Evolutionary conservation across 176 grass and related monocot species (phyloP), one percentile per base, ranked within the genome.

Genomic region (Ananas comosus): DNA sequence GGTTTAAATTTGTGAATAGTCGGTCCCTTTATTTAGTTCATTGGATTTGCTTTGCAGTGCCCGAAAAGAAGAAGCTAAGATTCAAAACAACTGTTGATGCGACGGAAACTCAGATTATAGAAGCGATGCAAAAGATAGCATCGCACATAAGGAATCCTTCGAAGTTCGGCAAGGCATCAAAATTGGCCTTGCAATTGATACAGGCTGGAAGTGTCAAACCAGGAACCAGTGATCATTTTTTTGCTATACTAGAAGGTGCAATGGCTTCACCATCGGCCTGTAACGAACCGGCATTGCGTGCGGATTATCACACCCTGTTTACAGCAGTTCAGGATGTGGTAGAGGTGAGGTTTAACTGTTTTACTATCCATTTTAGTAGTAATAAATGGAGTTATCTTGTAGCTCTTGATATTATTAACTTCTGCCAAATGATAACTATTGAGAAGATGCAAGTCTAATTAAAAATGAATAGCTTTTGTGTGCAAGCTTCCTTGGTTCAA

Each of bases 121-220:
- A 97, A 64, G 94, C 89, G 33, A 97, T 97, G 86, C 86, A 90
- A 63, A 97, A 90, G 76, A 93, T 97, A 80, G 74, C 89, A 33
- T 92, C 84, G 23, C 94, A 97, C 63, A 92, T 97, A 76, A 86
- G 81, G 19, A 97, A 97, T 66, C 80, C 79, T 78, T 89, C 82
- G 2, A 97, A 97, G 72, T 97, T 97, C 66, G 81, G 77, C 58
- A 97, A 97, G 80, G 94, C 94, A 12, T 97, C 94, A 10, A 97
- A 97, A 67, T 67, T 97, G 63, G 89, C 86, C 56, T 11, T 90
- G 72, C 89, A 92, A 52, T 83, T 97, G 67, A 88, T 93, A 21
- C 86, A 90, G 50, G 74, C 94, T 16, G 89, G 89, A 71, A 97
- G 94, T 57, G 77, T 97, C 63, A 90, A 97, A 51, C 67, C 80